A percentile compares a stretch with the other conserved stretches of the same genome.
Conservation (phyloP, 2,329 filamentous ascomycete species). For the Cladosporium oxysporum region DNA sequence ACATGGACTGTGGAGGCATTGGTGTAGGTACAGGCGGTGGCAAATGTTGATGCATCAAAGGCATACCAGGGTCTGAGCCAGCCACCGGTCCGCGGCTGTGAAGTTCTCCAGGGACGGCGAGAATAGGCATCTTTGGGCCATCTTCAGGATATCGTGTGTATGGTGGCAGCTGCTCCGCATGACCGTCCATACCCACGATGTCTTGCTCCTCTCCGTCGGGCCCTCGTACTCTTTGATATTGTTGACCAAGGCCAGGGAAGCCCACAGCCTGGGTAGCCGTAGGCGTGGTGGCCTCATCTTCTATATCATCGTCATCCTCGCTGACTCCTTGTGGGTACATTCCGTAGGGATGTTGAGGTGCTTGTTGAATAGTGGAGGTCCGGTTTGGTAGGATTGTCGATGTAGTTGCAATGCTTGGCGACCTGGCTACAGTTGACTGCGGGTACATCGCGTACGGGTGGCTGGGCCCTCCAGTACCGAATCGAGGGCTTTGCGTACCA, state of each 20-base stretch:
- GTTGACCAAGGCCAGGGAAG: slow-evolving; percentile 67
- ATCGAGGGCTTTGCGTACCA: slow-evolving; percentile 64
- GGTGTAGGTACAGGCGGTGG: slow-evolving; percentile 28
- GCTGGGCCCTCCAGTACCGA: slow-evolving; percentile 71
- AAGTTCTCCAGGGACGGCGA: slow-evolving; percentile 34
- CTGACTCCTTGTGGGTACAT: slow-evolving; percentile 79
- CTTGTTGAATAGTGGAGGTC: slow-evolving; percentile 26
- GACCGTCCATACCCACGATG: slow-evolving; percentile 82
- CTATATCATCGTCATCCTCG: slow-evolving; percentile 60
- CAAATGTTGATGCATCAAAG: slow-evolving; percentile 39
- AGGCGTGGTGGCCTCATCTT: slow-evolving; percentile 40
- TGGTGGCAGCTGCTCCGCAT: slow-evolving; percentile 86
- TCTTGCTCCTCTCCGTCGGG: slow-evolving; percentile 86
- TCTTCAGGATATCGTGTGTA: slow-evolving; percentile 89
- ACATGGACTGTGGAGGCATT: slow-evolving; percentile 36
- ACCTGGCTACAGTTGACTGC: slow-evolving; percentile 63
- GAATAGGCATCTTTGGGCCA: slow-evolving; percentile 52
- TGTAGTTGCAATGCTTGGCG: slow-evolving; percentile 69
- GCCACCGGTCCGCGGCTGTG: slow-evolving; percentile 37
- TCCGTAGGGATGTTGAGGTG: slow-evolving; percentile 78
- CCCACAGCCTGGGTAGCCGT: slow-evolving; percentile 54
- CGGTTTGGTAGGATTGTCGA: slow-evolving; percentile 62
- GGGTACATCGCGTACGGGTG: slow-evolving; percentile 85
- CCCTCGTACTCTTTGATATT: slow-evolving; percentile 72
- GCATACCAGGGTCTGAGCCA: slow-evolving; percentile 37